Evolutionary conservation across 768 basidiomycete genomes (phyloP).

Genomic region (Rhizopogon salebrosus): DNA sequence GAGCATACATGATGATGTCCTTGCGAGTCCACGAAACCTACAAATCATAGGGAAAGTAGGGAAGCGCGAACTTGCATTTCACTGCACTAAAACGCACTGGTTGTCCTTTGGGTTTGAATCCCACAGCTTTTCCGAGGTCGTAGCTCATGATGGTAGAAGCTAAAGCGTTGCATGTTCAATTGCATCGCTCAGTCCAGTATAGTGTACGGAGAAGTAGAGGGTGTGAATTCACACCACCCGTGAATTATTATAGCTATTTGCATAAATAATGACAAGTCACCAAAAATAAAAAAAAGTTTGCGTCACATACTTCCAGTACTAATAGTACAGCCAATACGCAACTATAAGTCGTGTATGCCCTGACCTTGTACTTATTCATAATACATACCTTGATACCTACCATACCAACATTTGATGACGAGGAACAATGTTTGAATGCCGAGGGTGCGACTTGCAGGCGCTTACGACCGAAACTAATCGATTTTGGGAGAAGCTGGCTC

Average conservation of each 20-base stretch:
- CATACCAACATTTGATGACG: not conserved
- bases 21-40: slow-evolving; percentile 84
- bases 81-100: slow-evolving; percentile 37
- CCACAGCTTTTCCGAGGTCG: slow-evolving; percentile 66
- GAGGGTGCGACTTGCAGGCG: not conserved
- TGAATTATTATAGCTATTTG: not conserved
- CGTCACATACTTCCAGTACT: too few species aligned
- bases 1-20: slow-evolving; percentile 74
- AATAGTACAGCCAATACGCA: too few species aligned
- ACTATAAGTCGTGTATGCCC: not conserved
- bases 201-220: too few species aligned
- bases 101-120: slow-evolving; percentile 44
- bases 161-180: not conserved
- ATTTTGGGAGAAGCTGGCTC: not conserved
- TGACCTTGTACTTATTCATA: not conserved
- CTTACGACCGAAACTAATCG: not conserved
- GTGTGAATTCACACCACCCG: too few species aligned
- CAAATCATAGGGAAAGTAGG: not conserved
- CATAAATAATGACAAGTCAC: not conserved
- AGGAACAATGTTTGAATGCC: not conserved
- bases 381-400: not conserved
- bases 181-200: too few species aligned
- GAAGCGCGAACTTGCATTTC: not conserved
- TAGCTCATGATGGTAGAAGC: slow-evolving; percentile 34
- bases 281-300: not conserved